Evolutionary conservation across 108 stramenopile genomes (phyloP).

Genomic region (Cyclotella choctawhatcheeana): DNA sequence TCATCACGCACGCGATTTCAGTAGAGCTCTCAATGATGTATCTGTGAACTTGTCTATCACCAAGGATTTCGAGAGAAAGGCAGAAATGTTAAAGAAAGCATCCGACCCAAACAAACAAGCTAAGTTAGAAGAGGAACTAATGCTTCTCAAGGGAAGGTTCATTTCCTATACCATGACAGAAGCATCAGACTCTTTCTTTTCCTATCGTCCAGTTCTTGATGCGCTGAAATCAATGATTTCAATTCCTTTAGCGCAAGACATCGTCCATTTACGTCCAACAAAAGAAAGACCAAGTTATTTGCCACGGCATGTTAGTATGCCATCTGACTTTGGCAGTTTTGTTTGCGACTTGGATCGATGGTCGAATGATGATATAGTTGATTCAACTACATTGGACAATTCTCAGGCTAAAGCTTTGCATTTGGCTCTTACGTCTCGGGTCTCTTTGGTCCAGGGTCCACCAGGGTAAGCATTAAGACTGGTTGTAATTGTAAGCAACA

Average conservation of each 20-base stretch:
- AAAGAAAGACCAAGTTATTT: constrained; percentile 15
- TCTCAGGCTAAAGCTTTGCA: constrained; percentile 50
- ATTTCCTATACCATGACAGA: constrained; percentile 54
- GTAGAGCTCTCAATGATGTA: background rate
- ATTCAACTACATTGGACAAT: constrained; percentile 40
- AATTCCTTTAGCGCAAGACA: constrained; percentile 43
- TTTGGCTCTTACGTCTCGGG: constrained; percentile 44
- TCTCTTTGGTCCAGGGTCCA: constrained; percentile 60
- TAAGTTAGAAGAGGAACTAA: background rate
- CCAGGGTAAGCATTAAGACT: constrained; percentile 42
- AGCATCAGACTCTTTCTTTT: constrained; percentile 59
- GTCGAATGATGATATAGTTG: constrained; percentile 22
- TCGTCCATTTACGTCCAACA: constrained; percentile 8
- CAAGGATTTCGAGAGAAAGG: background rate
- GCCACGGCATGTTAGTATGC: constrained; percentile 15
- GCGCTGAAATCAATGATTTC: constrained; percentile 43
- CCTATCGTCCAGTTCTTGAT: constrained; percentile 50
- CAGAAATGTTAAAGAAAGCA: constrained; percentile 1
- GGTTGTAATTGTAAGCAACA: too few relatives aligned
- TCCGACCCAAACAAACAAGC: constrained; percentile 13
- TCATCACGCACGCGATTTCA: background rate
- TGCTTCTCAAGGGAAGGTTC: constrained; percentile 18
- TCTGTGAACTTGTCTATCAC: background rate
- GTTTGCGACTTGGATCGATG: constrained; percentile 33
- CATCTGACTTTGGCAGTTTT: constrained; percentile 24